Percentiles rank a stretch among this genome's conserved stretches.
These are phyloP conservation scores for Geotrichum cucujoidarum DNA, from an alignment of 1,139 yeast genomes.

Conservation along the genomic window DNA sequence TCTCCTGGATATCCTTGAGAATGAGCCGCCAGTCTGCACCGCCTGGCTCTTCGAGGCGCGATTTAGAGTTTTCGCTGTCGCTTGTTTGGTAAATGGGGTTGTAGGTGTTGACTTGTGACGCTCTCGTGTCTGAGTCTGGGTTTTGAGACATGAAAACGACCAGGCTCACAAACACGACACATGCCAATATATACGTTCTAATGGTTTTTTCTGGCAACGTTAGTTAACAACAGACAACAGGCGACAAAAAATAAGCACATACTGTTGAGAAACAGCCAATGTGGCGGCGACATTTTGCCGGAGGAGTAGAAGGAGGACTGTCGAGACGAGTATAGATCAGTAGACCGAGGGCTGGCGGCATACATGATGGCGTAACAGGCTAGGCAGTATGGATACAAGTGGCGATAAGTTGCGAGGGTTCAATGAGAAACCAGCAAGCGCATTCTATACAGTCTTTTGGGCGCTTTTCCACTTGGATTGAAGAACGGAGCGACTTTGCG, in stretches of 20 bases:
- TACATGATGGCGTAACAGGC: conserved; percentile 1
- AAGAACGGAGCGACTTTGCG: too few species aligned
- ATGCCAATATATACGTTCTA: conserved; percentile 13
- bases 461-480: too few species aligned
- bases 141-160: conserved; percentile 10
- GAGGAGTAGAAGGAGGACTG: neutral
- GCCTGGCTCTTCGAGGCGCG: conserved; percentile 10
- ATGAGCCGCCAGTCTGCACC: conserved; percentile 20
- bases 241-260: neutral
- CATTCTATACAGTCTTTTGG: too few species aligned
- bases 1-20: conserved; percentile 17
- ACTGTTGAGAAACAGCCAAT: conserved; percentile 5
- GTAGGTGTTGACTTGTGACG: neutral
- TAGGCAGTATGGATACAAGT: neutral
- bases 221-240: neutral
- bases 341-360: conserved; percentile 6
- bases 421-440: too few species aligned
- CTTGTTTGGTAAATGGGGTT: neutral
- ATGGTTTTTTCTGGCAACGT: conserved; percentile 6
- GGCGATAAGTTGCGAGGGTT: neutral
- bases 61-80: neutral
- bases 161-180: conserved; percentile 10
- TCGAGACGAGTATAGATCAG: conserved; percentile 5
- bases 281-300: neutral
- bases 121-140: neutral